phyloP scores from a whole-genome alignment of 208 protist species.

The Leishmania major region DNA sequence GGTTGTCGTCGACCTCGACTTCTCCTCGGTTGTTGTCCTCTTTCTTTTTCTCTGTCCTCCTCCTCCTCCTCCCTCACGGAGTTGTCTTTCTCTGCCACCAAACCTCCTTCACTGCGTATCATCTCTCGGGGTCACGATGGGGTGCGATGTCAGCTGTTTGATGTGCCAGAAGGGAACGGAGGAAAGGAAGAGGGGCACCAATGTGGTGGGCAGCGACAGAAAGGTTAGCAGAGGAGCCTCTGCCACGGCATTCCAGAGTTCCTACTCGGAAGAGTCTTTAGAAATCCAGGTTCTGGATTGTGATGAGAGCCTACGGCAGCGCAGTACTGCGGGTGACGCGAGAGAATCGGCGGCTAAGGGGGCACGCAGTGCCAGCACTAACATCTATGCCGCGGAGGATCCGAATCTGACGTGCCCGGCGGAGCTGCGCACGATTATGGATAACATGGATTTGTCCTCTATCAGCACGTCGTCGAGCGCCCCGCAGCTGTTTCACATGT shows the following conservation, averaged over 20 bases:
- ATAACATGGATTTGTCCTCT: conserved; percentile 21
- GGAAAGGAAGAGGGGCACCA: conserved; percentile 2
- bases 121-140: conserved; percentile 26
- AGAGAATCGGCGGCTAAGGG: neutral
- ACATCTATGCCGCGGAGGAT: conserved; percentile 2
- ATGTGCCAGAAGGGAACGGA: conserved; percentile 24
- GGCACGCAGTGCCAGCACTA: conserved; percentile 7
- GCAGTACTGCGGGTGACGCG: neutral
- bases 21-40: neutral
- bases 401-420: conserved; percentile 10
- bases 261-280: conserved; percentile 10
- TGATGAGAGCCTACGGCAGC: neutral
- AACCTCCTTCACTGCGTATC: neutral
- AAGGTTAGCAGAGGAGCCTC: neutral
- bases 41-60: too few relatives aligned
- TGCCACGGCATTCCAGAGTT: too few relatives aligned
- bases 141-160: conserved; percentile 32
- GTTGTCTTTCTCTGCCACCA: neutral
- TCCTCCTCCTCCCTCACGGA: neutral
- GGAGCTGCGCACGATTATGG: conserved; percentile 29
- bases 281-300: conserved; percentile 18
- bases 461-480: conserved; percentile 46
- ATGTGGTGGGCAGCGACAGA: neutral
- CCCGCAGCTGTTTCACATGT: conserved; percentile 70
- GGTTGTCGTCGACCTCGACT: neutral